phyloP scores from a whole-genome alignment of 441 rosid genomes.

The Arabidopsis lyrata region DNA sequence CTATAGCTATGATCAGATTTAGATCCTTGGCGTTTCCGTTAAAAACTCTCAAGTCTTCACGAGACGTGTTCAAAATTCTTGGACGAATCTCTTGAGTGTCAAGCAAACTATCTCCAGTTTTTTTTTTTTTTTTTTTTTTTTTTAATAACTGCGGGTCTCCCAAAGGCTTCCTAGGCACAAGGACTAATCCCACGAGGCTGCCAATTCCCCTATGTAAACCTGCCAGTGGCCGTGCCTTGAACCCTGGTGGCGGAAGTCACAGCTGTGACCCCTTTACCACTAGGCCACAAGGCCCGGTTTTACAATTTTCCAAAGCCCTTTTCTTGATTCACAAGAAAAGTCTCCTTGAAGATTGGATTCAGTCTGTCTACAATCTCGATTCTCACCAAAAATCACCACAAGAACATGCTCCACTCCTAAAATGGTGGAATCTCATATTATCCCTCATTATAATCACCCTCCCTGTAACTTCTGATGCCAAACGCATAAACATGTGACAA shows the following conservation, averaged over 20 bases:
- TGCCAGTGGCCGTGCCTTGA: too few relatives aligned
- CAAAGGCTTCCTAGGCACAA: too few relatives aligned
- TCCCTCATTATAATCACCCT: slow-evolving; percentile 74
- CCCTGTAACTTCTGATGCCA: slow-evolving; percentile 57
- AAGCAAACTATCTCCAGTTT: not conserved
- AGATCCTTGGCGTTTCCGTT: not conserved
- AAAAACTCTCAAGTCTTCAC: not conserved
- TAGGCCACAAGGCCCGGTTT: too few relatives aligned
- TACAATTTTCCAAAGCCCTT: not conserved
- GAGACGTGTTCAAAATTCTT: not conserved
- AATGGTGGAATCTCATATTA: slow-evolving; percentile 81
- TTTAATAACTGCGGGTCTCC: too few relatives aligned
- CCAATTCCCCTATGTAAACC: too few relatives aligned
- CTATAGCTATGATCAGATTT: not conserved
- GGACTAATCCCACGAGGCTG: too few relatives aligned
- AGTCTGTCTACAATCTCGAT: not conserved
- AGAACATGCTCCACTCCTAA: slow-evolving; percentile 66
- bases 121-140: too few relatives aligned
- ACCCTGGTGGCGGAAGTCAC: too few relatives aligned
- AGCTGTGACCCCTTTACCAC: too few relatives aligned
- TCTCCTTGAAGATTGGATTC: not conserved
- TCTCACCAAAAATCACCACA: slow-evolving; percentile 82
- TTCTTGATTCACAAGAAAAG: slow-evolving; percentile 26
- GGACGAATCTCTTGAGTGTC: not conserved
- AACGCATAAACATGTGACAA: slow-evolving; percentile 74